phyloP scores from a whole-genome alignment of 495 filamentous ascomycete genomes.

The Hamigera avellanea region DNA sequence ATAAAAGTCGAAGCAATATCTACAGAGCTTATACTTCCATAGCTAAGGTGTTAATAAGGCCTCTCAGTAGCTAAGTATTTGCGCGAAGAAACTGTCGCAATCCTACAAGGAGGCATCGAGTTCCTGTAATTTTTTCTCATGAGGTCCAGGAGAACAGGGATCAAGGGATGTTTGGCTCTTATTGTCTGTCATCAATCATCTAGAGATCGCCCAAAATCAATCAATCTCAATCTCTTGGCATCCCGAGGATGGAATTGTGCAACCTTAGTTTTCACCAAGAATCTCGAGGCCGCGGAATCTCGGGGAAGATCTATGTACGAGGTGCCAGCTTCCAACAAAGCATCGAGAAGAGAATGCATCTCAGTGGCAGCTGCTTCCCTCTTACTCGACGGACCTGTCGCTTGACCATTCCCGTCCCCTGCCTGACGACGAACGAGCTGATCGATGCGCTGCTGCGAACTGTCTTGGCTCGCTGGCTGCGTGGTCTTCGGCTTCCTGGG shows the following conservation, averaged over 20 bases:
- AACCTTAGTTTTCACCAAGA: constrained; percentile 72
- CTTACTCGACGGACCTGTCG: constrained; percentile 35
- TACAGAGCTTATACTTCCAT: too few relatives aligned
- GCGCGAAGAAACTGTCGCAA: too few relatives aligned
- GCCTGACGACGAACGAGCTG: constrained; percentile 50
- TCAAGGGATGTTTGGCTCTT: too few relatives aligned
- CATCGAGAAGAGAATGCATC: constrained; percentile 54
- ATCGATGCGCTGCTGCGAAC: constrained; percentile 58
- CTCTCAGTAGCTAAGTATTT: too few relatives aligned
- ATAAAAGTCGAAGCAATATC: too few relatives aligned
- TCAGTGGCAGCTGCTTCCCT: constrained; percentile 53
- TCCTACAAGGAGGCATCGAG: too few relatives aligned
- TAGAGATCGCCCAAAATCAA: constrained; percentile 75
- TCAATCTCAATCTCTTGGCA: constrained; percentile 58
- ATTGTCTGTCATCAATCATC: constrained; percentile 50
- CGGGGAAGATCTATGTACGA: constrained; percentile 58
- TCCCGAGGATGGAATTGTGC: constrained; percentile 82
- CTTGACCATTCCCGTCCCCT: constrained; percentile 13
- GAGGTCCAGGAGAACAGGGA: too few relatives aligned
- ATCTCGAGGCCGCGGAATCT: constrained; percentile 73
- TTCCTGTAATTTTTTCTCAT: too few relatives aligned
- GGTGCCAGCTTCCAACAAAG: constrained; percentile 47
- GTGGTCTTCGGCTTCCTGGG: constrained; percentile 46
- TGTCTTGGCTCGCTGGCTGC: constrained; percentile 28
- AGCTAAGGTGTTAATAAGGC: too few relatives aligned